Conservation (phyloP, 1,284 basidiomycete species). For the Tetrapyrgos nigripes region DNA sequence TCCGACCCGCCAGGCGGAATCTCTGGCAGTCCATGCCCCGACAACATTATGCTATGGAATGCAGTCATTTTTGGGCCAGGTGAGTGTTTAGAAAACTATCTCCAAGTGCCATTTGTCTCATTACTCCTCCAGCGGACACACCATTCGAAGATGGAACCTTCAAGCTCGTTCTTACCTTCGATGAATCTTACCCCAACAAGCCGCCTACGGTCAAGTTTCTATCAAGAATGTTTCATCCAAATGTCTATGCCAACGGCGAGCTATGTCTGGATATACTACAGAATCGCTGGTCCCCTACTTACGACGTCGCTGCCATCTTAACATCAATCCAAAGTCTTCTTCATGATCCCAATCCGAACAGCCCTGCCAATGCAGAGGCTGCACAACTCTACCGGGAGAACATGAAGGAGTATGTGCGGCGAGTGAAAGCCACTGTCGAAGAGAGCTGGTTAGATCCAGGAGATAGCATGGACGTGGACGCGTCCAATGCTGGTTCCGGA, state of each 20-base stretch:
- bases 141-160: slow-evolving; percentile 99
- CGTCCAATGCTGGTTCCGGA: slow-evolving; percentile 1
- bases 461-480: slow-evolving; percentile 57
- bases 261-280: slow-evolving; percentile 98
- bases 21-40: slow-evolving; percentile 94
- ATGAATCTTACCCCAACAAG: slow-evolving; percentile 98
- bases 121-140: slow-evolving; percentile 79
- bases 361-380: slow-evolving; percentile 97
- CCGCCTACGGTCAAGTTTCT: slow-evolving; percentile 97
- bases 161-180: slow-evolving; percentile 94
- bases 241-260: slow-evolving; percentile 98
- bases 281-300: slow-evolving; percentile 98
- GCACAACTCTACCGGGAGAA: slow-evolving; percentile 97
- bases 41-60: slow-evolving; percentile 99
- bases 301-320: slow-evolving; percentile 97
- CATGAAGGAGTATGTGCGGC: slow-evolving; percentile 96
- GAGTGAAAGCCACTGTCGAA: slow-evolving; percentile 92
- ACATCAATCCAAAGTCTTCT: slow-evolving; percentile 95
- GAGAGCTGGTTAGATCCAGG: slow-evolving; percentile 90
- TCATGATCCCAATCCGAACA: slow-evolving; percentile 98
- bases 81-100: slow-evolving; percentile 42
- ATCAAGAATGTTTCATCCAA: slow-evolving; percentile 98
- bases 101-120: slow-evolving; percentile 1
- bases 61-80: slow-evolving; percentile 99
- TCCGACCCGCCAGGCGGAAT: slow-evolving; percentile 96